phyloP scores from a whole-genome alignment of 1,284 basidiomycete genomes.

The Meripilus lineatus region DNA sequence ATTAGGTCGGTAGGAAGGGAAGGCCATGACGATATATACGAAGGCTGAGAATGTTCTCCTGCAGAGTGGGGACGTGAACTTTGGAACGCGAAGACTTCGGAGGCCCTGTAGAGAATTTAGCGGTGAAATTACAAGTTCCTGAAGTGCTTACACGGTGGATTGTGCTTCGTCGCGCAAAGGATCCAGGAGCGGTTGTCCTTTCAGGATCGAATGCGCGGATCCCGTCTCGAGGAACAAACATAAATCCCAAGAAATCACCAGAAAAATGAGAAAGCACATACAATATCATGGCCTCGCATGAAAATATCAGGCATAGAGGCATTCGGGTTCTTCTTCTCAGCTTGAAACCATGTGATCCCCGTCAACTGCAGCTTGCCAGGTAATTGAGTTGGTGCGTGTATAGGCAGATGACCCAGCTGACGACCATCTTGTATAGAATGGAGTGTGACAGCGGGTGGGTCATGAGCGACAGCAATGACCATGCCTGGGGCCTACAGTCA shows the following conservation, averaged over 20 bases:
- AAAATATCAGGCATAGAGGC: constrained; percentile 70
- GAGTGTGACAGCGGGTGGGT: constrained; percentile 61
- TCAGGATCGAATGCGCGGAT: constrained; percentile 66
- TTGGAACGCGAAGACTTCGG: constrained; percentile 75
- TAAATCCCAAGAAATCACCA: constrained; percentile 6
- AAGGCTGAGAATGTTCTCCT: constrained; percentile 42
- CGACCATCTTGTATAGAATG: constrained; percentile 75
- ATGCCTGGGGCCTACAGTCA: no score
- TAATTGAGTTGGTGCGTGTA: constrained; percentile 18
- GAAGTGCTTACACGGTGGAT: constrained; percentile 50
- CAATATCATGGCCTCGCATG: constrained; percentile 58
- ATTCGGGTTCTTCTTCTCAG: constrained; percentile 35
- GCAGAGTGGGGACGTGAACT: constrained; percentile 48
- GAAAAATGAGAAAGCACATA: constrained; percentile 23
- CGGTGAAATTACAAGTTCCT: constrained; percentile 3
- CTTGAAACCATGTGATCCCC: constrained; percentile 68
- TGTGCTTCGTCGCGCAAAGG: constrained; percentile 58
- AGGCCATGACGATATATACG: constrained; percentile 63
- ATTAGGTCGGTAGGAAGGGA: constrained; percentile 49
- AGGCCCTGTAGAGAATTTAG: constrained; percentile 43
- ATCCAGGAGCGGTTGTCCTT: constrained; percentile 65
- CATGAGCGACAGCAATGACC: constrained; percentile 65
- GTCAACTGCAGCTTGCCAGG: constrained; percentile 28
- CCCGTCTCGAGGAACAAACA: constrained; percentile 52
- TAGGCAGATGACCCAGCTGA: constrained; percentile 40